Evolutionary conservation across 805 yeast species (phyloP).

Genomic region (Millerozyma acaciae): DNA sequence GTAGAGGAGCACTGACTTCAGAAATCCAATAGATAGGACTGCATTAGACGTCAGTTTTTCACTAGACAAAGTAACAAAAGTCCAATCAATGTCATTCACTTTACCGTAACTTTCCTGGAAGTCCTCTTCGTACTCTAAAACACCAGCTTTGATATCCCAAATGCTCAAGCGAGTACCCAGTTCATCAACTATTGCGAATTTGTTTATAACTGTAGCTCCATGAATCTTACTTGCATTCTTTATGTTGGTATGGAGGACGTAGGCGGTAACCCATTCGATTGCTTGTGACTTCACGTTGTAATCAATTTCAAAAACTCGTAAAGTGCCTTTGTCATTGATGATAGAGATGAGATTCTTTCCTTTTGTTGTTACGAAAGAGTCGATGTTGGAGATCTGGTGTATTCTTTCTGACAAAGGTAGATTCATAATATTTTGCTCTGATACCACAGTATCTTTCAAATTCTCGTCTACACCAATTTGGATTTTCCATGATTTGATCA

Average conservation of each 20-base stretch:
- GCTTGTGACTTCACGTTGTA: background rate
- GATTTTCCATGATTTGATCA: constrained; percentile 42
- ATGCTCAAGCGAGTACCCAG: constrained; percentile 51
- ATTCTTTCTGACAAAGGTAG: constrained; percentile 38
- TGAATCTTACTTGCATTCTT: constrained; percentile 49
- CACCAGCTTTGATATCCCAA: constrained; percentile 74
- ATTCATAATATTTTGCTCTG: constrained; percentile 23
- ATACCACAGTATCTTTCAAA: constrained; percentile 9
- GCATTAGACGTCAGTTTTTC: constrained; percentile 35
- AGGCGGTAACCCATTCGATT: constrained; percentile 49
- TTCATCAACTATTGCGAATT: constrained; percentile 69
- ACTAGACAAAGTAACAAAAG: constrained; percentile 42
- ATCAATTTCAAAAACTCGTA: constrained; percentile 17
- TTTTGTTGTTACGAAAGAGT: constrained; percentile 18
- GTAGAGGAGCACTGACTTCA: constrained; percentile 57
- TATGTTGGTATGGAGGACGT: constrained; percentile 54
- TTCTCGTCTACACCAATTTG: constrained; percentile 7
- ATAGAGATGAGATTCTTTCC: constrained; percentile 46
- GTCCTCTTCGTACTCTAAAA: constrained; percentile 58
- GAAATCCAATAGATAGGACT: constrained; percentile 77
- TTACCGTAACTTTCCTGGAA: constrained; percentile 28
- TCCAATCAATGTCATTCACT: constrained; percentile 84
- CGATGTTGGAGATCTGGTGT: constrained; percentile 48
- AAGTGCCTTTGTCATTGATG: constrained; percentile 42
- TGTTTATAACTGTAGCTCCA: constrained; percentile 68